A percentile compares a stretch with the other conserved stretches of the same genome.
Evolutionary conservation across 1,284 basidiomycete species (phyloP).

Genomic region (Boletus calvinii): DNA sequence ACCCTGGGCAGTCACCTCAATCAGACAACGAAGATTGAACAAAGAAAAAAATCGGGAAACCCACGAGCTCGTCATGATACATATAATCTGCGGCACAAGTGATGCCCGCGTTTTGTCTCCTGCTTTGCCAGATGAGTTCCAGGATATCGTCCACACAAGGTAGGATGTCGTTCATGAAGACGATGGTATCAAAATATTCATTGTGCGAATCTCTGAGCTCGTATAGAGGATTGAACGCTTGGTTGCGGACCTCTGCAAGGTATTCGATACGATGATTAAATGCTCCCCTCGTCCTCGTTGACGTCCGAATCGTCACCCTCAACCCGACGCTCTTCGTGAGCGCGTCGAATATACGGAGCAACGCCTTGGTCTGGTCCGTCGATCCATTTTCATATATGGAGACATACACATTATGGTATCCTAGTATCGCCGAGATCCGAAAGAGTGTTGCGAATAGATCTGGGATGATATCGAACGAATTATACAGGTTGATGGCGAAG

Average conservation of each 20-base stretch:
- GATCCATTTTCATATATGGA: constrained; percentile 98
- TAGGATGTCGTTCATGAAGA: constrained; percentile 98
- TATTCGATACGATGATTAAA: constrained; percentile 99
- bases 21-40: background rate
- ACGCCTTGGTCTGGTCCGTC: constrained; percentile 92
- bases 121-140: constrained; percentile 92
- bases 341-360: constrained; percentile 90
- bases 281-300: constrained; percentile 86
- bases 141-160: constrained; percentile 94
- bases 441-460: constrained; percentile 96
- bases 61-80: constrained; percentile 90
- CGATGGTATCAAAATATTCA: constrained; percentile 90
- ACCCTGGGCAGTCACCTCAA: constrained; percentile 16
- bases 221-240: constrained; percentile 89
- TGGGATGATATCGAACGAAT: constrained; percentile 96
- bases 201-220: constrained; percentile 87
- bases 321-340: constrained; percentile 86
- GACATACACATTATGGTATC: constrained; percentile 94
- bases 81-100: constrained; percentile 97
- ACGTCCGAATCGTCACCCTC: constrained; percentile 87
- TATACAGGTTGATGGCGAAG: constrained; percentile 97
- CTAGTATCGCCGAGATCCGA: constrained; percentile 83
- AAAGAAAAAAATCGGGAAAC: constrained; percentile 24
- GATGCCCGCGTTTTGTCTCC: constrained; percentile 91
- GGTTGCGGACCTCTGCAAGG: constrained; percentile 93